Percentiles rank a stretch among this genome's conserved stretches.
phyloP scores from a whole-genome alignment of 495 filamentous ascomycete genomes.

The Penicillium argentinense region DNA sequence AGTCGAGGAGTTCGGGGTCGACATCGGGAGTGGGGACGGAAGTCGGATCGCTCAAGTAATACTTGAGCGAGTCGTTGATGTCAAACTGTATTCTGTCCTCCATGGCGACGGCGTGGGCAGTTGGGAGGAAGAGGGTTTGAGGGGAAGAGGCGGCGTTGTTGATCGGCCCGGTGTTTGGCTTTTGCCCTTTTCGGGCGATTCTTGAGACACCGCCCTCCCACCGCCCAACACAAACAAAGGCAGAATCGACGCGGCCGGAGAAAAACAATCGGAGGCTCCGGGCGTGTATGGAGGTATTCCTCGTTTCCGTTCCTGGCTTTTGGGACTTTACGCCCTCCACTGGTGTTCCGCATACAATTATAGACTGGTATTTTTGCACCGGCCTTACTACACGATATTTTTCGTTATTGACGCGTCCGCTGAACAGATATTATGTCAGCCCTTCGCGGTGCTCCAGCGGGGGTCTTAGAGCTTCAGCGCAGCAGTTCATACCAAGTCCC shows the following conservation, averaged over 20 bases:
- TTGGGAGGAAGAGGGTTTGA: constrained; percentile 1
- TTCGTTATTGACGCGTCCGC: too few species aligned
- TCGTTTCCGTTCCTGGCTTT: too few species aligned
- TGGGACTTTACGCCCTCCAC: not conserved
- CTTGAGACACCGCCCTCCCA: constrained; percentile 5
- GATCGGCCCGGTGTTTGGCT: constrained; percentile 29
- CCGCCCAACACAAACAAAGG: constrained; percentile 5
- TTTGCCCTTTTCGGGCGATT: constrained; percentile 25
- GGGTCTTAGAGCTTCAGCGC: constrained; percentile 26
- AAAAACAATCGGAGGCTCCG: constrained; percentile 20
- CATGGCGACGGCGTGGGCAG: constrained; percentile 53
- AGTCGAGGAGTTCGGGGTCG: constrained; percentile 79
- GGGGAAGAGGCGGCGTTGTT: constrained; percentile 20
- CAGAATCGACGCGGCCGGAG: constrained; percentile 10
- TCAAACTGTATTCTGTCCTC: constrained; percentile 79
- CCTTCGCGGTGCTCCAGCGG: constrained; percentile 23
- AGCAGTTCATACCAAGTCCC: constrained; percentile 14
- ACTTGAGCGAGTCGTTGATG: constrained; percentile 92
- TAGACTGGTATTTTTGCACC: too few species aligned
- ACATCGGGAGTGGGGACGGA: constrained; percentile 85
- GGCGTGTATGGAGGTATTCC: too few species aligned
- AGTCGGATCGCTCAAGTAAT: constrained; percentile 89
- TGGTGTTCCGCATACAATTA: too few species aligned
- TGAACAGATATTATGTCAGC: constrained; percentile 30
- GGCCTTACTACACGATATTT: not conserved